Base-by-base conservation (phyloP, 139 green algal genomes). In the Bryopsis sp. region DNA sequence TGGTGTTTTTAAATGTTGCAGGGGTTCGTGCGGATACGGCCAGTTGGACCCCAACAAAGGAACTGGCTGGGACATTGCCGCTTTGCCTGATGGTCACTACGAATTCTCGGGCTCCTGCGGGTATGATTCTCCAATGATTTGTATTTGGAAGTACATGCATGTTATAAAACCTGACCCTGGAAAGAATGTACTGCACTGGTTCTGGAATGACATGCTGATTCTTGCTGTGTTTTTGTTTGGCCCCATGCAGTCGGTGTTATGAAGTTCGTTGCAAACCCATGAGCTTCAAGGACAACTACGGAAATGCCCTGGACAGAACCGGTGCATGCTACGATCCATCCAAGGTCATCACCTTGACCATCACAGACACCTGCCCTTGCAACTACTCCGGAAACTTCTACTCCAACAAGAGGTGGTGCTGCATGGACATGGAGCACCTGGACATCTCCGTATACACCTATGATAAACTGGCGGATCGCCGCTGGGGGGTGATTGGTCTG, bases 371-470 rank as follows among this genome's bases (percentile, higher is more conserved):
- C 3, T 72, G 43, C 7, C 43, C 43, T 29, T 72, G 43, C 66
- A 29, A 68, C 15, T 58, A 70, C 4, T 24, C 43, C 15, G 11
- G 19, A 5, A 72, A 72, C 66, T n/a, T 4, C 26, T 70, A 70
- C 66, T 72, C 66, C 66, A 72, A 72, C 66, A 38, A n/a, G 6
- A 39, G 66, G 3, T 72, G 66, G 66, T 69, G 33, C 33, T 48
- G 57, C 35, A 7, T 22, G 22, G 35, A 70, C 22, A 71, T 36
- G 22, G 38, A 70, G 33, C 57, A 69, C 54, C 19, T 72, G 26
- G 48, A 61, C 22, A 22, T 61, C 11, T 61, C 48, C 11, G 19
- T 8, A 8, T 15, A 8, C 24, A 26, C 48, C 29, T 61, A 33
- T 26, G 22, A 61, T 28, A 24, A 68, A 48, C 60, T 68, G 8